Evolutionary conservation across 192 early-diverging fungal species (phyloP).

Genomic region (Radiomyces spectabilis): DNA sequence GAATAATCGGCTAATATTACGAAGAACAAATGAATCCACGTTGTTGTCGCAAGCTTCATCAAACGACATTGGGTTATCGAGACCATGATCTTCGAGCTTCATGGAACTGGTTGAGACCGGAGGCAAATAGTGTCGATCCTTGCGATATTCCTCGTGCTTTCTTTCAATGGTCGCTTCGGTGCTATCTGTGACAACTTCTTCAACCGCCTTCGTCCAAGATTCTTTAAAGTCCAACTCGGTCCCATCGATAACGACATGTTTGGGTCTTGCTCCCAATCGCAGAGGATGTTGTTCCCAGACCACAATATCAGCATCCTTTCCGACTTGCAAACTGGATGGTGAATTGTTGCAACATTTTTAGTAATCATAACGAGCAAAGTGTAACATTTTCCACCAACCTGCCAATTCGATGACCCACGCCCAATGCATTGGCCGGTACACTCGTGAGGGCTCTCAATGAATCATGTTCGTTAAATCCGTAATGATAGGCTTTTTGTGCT

Average conservation of each 20-base stretch:
- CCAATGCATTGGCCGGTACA: slow-evolving; percentile 47
- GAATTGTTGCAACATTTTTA: too few species aligned
- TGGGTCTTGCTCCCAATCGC: slow-evolving; percentile 50
- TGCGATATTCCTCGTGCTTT: slow-evolving; percentile 16
- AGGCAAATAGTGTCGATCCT: slow-evolving; percentile 19
- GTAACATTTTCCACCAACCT: slow-evolving; percentile 1
- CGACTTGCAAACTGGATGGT: slow-evolving; percentile 21
- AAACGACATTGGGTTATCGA: slow-evolving; percentile 6
- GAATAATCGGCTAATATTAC: slow-evolving; percentile 22
- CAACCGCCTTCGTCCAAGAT: slow-evolving; percentile 13
- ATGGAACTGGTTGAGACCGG: slow-evolving; percentile 23
- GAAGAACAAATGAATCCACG: slow-evolving; percentile 22
- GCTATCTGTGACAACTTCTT: background rate
- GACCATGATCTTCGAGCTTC: slow-evolving; percentile 23
- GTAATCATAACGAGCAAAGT: too few species aligned
- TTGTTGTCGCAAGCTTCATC: slow-evolving; percentile 15
- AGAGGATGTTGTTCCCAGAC: slow-evolving; percentile 63
- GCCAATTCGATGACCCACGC: slow-evolving; percentile 45
- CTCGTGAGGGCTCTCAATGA: slow-evolving; percentile 45
- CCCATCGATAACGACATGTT: slow-evolving; percentile 53
- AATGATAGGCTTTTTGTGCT: slow-evolving; percentile 54
- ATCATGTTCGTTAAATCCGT: slow-evolving; percentile 43
- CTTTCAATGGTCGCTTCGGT: slow-evolving; percentile 6
- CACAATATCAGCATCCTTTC: slow-evolving; percentile 62
- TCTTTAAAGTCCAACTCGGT: slow-evolving; percentile 31